Evolutionary conservation across 495 filamentous ascomycete genomes (phyloP).

Genomic region (Pseudevernia furfuracea): DNA sequence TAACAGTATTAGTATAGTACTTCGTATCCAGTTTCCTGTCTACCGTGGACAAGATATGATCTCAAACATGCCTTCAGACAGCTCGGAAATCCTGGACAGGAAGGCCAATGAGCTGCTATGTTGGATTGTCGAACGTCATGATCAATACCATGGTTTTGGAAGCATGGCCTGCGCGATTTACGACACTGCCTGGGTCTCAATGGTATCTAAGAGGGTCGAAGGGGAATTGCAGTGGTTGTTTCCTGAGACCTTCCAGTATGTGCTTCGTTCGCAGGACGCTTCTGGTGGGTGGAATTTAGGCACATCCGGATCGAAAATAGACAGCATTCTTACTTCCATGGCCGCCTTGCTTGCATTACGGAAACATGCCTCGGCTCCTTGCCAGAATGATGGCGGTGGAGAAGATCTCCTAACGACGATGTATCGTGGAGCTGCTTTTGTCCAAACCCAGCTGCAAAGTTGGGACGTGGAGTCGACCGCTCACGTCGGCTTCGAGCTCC

Average conservation of each 20-base stretch:
- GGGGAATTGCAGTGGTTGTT: conserved; percentile 22
- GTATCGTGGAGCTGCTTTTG: neutral
- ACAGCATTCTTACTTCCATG: conserved; percentile 28
- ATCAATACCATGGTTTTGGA: too few species aligned
- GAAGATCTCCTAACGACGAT: neutral
- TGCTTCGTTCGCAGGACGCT: conserved; percentile 18
- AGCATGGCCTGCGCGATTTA: conserved; percentile 33
- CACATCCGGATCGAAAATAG: conserved; percentile 17
- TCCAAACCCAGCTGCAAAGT: conserved; percentile 1
- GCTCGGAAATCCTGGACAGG: too few species aligned
- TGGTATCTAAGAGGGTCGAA: conserved; percentile 28
- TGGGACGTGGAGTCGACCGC: conserved; percentile 18
- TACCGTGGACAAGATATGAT: too few species aligned
- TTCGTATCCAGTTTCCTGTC: too few species aligned
- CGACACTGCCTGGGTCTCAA: conserved; percentile 41
- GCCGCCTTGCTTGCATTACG: conserved; percentile 27
- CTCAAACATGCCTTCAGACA: too few species aligned
- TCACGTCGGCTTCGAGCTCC: conserved; percentile 36
- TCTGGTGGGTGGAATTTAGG: conserved; percentile 24
- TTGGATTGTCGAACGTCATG: too few species aligned
- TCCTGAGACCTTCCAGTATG: conserved; percentile 25
- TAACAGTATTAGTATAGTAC: too few species aligned
- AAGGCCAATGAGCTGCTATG: too few species aligned
- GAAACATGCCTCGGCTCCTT: neutral
- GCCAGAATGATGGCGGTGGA: neutral